A percentile compares a stretch with the other conserved stretches of the same genome.
These are phyloP conservation scores for Camellia sinensis DNA, from an alignment of 148 eudicot genomes.

Conservation along the genomic window DNA sequence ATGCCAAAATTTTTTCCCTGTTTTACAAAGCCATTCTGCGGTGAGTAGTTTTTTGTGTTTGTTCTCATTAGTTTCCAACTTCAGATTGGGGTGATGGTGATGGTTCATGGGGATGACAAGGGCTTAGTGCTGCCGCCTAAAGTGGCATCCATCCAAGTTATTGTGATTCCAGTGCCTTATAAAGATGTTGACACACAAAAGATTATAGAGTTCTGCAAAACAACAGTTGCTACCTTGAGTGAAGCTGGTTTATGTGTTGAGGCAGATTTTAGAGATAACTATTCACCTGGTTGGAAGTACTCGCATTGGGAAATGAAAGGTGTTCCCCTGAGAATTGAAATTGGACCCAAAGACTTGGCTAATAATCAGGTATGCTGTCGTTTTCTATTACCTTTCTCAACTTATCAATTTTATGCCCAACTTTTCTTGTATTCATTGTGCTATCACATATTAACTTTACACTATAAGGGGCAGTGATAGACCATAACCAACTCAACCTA, in stretches of 20 bases:
- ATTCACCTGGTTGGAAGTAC: slow-evolving; percentile 98
- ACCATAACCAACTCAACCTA: too few relatives aligned
- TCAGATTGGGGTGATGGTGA: slow-evolving; percentile 85
- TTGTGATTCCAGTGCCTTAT: slow-evolving; percentile 80
- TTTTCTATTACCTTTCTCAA: too few relatives aligned
- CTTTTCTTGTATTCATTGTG: not conserved
- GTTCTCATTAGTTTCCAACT: too few relatives aligned
- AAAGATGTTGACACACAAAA: slow-evolving; percentile 74
- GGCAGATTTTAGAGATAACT: slow-evolving; percentile 78
- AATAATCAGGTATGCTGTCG: slow-evolving; percentile 59
- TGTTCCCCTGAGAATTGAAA: slow-evolving; percentile 90
- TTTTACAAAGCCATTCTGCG: too few relatives aligned
- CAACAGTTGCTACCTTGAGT: slow-evolving; percentile 45
- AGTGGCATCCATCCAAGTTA: slow-evolving; percentile 72
- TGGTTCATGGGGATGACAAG: slow-evolving; percentile 90
- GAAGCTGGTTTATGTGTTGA: slow-evolving; percentile 40
- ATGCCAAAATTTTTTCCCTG: too few relatives aligned
- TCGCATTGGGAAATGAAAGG: slow-evolving; percentile 98
- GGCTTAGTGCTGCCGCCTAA: slow-evolving; percentile 87
- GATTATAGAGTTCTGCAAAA: slow-evolving; percentile 55
- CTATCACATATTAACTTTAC: too few relatives aligned
- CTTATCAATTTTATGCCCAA: not conserved
- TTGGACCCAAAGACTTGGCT: slow-evolving; percentile 91
- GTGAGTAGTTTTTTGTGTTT: too few relatives aligned
- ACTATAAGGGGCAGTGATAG: too few relatives aligned